These are phyloP conservation scores for Pichia norvegensis DNA, from an alignment of 1,139 yeast genomes.

Conservation along the genomic window DNA sequence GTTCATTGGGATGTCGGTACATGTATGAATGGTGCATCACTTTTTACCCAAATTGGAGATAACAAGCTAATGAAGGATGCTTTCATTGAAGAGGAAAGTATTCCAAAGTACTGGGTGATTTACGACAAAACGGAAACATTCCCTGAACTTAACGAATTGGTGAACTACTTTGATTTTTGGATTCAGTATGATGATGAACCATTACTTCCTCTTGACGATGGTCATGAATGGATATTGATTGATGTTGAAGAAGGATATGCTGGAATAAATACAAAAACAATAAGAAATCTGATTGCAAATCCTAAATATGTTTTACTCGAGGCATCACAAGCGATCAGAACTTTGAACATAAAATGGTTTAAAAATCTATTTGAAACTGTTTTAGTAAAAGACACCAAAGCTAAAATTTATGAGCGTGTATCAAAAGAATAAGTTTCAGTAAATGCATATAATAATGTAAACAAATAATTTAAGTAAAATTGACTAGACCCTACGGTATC, in stretches of 20 bases:
- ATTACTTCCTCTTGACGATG: conserved; percentile 17
- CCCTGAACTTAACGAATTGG: conserved; percentile 22
- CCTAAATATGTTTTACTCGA: conserved; percentile 1
- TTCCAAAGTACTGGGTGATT: conserved; percentile 30
- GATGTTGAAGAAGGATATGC: conserved; percentile 28
- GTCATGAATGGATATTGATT: conserved; percentile 34
- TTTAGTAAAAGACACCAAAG: conserved; percentile 3
- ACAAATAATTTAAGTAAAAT: not conserved
- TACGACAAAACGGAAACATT: conserved; percentile 72
- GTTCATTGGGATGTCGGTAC: conserved; percentile 76
- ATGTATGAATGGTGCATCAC: conserved; percentile 82
- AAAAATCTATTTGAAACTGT: conserved; percentile 1
- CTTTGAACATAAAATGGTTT: conserved; percentile 5
- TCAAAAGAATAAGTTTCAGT: not conserved
- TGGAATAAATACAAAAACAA: conserved; percentile 1
- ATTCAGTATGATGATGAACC: conserved; percentile 39
- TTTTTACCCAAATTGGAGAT: conserved; percentile 37
- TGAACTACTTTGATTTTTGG: conserved; percentile 43
- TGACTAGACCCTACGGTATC: conserved; percentile 18
- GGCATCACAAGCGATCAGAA: not conserved
- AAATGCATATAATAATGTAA: too few species aligned
- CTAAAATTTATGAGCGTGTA: conserved; percentile 7
- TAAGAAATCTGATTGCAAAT: not conserved
- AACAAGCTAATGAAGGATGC: conserved; percentile 3
- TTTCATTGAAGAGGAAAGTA: conserved; percentile 35